A percentile compares a stretch with the other conserved stretches of the same genome.
phyloP scores from a whole-genome alignment of 768 basidiomycete species.

The Suillus alpinus region DNA sequence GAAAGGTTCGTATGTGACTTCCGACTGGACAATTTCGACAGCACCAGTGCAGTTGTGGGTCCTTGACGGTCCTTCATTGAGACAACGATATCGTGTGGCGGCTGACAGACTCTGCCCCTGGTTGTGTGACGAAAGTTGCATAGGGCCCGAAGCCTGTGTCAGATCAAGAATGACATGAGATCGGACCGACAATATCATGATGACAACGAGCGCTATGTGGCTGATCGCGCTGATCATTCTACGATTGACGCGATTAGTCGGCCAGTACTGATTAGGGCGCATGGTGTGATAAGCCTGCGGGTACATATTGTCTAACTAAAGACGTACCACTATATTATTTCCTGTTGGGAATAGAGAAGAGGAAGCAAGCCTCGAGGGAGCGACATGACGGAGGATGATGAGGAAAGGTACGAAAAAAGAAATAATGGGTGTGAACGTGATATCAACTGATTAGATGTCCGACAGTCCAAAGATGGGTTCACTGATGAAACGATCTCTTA shows the following conservation, averaged over 20 bases:
- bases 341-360: neutral
- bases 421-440: conserved; percentile 4
- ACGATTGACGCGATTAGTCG: neutral
- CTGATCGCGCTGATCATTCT: conserved; percentile 1
- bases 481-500: conserved; percentile 7
- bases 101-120: neutral
- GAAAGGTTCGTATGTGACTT: neutral
- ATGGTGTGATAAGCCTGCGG: too few species aligned
- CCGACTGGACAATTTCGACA: neutral
- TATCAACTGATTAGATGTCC: conserved; percentile 10
- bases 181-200: neutral
- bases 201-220: conserved; percentile 2
- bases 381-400: conserved; percentile 5
- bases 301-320: too few species aligned
- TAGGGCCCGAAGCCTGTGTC: neutral
- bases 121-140: too few species aligned
- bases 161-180: neutral
- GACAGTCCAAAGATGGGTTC: neutral
- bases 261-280: too few species aligned
- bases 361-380: neutral
- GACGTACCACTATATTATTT: too few species aligned
- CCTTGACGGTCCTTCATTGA: neutral
- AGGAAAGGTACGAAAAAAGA: conserved; percentile 15
- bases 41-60: neutral
- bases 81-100: neutral